phyloP scores from a whole-genome alignment of 495 filamentous ascomycete genomes.

The Hypoxylon crocopeplum region DNA sequence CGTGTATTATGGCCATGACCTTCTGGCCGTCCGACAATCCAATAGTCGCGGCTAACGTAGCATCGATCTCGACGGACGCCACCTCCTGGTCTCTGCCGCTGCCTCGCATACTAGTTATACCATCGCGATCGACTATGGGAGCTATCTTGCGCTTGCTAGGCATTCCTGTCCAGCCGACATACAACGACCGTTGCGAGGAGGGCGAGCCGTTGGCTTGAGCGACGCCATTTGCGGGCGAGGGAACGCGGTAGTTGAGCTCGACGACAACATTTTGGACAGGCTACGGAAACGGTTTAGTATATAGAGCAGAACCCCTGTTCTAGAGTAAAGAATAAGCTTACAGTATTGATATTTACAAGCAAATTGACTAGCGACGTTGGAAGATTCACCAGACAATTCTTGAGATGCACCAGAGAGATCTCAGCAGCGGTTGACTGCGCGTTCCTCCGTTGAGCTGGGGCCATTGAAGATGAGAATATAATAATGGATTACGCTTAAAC shows the following conservation, averaged over 20 bases:
- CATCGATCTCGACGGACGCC: conserved; percentile 83
- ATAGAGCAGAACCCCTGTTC: not conserved
- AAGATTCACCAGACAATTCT: conserved; percentile 94
- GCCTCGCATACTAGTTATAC: conserved; percentile 63
- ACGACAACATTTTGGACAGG: conserved; percentile 94
- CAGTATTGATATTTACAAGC: conserved; percentile 86
- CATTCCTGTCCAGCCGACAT: conserved; percentile 96
- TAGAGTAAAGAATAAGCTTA: conserved; percentile 50
- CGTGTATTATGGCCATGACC: conserved; percentile 72
- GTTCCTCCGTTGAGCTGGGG: conserved; percentile 62
- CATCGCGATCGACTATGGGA: conserved; percentile 74
- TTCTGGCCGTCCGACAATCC: conserved; percentile 86
- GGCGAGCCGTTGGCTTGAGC: conserved; percentile 46
- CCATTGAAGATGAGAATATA: conserved; percentile 53
- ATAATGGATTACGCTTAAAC: not conserved
- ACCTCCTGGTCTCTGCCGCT: conserved; percentile 73
- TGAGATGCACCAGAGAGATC: conserved; percentile 80
- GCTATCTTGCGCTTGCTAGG: conserved; percentile 82
- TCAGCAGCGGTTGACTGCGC: conserved; percentile 73
- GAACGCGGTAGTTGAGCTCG: conserved; percentile 74
- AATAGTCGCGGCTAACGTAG: conserved; percentile 82
- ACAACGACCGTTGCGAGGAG: conserved; percentile 70
- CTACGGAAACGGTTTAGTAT: conserved; percentile 48
- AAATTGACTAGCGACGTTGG: conserved; percentile 82
- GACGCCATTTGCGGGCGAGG: conserved; percentile 37